Conservation (phyloP, 1,139 yeast species). For the Candida tetrigidarum region DNA sequence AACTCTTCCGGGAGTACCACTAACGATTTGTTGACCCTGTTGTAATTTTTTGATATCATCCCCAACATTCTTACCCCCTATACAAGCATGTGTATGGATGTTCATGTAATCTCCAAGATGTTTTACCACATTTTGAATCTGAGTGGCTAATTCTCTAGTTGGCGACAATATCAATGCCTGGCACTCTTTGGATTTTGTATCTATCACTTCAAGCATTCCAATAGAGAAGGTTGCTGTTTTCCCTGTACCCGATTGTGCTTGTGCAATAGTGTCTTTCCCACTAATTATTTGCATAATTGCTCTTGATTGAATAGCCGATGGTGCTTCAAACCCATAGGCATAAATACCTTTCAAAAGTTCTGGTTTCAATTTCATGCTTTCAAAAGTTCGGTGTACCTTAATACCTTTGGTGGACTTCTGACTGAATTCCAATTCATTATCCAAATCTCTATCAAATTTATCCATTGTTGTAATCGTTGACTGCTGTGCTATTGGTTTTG, state of each 20-base stretch:
- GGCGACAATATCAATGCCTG: constrained; percentile 92
- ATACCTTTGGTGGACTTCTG: constrained; percentile 58
- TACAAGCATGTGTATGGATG: constrained; percentile 85
- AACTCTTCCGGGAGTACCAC: constrained; percentile 98
- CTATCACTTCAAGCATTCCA: constrained; percentile 85
- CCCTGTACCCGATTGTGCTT: constrained; percentile 98
- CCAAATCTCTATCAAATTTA: constrained; percentile 60
- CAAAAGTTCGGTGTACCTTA: constrained; percentile 69
- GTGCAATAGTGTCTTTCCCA: constrained; percentile 94
- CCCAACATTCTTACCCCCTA: constrained; percentile 89
- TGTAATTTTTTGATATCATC: constrained; percentile 75
- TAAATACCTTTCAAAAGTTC: constrained; percentile 75
- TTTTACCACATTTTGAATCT: constrained; percentile 82
- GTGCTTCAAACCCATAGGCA: constrained; percentile 91
- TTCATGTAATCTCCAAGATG: constrained; percentile 88
- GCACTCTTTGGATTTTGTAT: constrained; percentile 64
- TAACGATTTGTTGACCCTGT: constrained; percentile 87
- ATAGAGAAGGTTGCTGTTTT: constrained; percentile 97
- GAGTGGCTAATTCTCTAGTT: constrained; percentile 93
- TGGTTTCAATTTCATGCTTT: constrained; percentile 77
- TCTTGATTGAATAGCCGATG: constrained; percentile 94
- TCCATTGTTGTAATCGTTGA: constrained; percentile 20
- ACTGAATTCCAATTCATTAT: constrained; percentile 61
- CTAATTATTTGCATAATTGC: constrained; percentile 92
- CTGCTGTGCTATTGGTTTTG: neutral